phyloP scores from a whole-genome alignment of 2,329 filamentous ascomycete species.

The Sporothrix brunneoviolacea region DNA sequence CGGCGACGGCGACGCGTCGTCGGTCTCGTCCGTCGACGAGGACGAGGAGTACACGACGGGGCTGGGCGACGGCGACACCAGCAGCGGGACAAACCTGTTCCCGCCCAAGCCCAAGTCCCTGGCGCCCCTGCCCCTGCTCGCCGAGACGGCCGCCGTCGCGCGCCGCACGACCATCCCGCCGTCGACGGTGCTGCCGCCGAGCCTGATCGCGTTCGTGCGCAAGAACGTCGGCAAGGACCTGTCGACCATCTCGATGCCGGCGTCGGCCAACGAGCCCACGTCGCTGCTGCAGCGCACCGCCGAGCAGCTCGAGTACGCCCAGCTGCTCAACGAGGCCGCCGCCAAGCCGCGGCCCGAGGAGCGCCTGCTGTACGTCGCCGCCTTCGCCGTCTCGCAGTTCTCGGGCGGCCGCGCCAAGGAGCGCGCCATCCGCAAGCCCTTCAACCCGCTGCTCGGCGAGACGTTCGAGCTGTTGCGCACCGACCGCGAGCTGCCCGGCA shows the following conservation, averaged over 20 bases:
- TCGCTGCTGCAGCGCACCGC: slow-evolving; percentile 83
- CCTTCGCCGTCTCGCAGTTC: slow-evolving; percentile 85
- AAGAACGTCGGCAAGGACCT: slow-evolving; percentile 98
- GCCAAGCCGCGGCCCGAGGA: slow-evolving; percentile 55
- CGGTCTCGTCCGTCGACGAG: slow-evolving; percentile 52
- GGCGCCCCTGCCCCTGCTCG: slow-evolving; percentile 68
- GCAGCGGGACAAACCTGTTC: slow-evolving; percentile 51
- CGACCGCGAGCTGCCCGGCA: slow-evolving; percentile 57
- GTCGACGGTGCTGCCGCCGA: slow-evolving; percentile 75
- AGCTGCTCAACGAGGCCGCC: slow-evolving; percentile 71
- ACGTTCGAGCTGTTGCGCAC: slow-evolving; percentile 89
- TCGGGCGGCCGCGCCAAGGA: slow-evolving; percentile 79
- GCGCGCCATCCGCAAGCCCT: slow-evolving; percentile 88
- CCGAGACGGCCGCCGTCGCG: slow-evolving; percentile 50
- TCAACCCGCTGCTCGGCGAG: slow-evolving; percentile 94
- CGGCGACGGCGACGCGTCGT: slow-evolving; percentile 53
- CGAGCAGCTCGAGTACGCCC: slow-evolving; percentile 85
- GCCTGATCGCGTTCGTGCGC: slow-evolving; percentile 84
- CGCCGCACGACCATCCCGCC: slow-evolving; percentile 66
- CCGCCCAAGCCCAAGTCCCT: slow-evolving; percentile 71
- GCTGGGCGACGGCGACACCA: slow-evolving; percentile 20
- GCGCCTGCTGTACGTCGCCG: slow-evolving; percentile 75
- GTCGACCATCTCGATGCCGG: slow-evolving; percentile 94
- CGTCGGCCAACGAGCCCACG: slow-evolving; percentile 88
- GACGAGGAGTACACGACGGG: slow-evolving; percentile 44